A percentile compares a stretch with the other conserved stretches of the same genome.
These are phyloP conservation scores for Metschnikowia vanudenii DNA, from an alignment of 805 yeast species.

Conservation along the genomic window DNA sequence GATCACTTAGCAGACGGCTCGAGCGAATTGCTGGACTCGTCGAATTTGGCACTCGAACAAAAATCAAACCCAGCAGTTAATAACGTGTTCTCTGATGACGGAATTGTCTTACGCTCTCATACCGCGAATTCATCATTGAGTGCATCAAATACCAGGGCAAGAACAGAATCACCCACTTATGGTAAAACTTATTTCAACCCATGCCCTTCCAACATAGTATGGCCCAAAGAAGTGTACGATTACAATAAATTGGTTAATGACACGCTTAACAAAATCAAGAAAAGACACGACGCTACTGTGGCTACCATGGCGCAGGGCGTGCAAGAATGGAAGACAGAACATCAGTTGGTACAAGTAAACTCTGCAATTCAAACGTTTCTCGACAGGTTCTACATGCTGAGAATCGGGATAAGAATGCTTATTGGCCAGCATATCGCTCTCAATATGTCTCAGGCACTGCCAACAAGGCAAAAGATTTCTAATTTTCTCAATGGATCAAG, in stretches of 20 bases:
- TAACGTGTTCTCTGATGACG: slow-evolving; percentile 51
- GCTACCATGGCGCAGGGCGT: slow-evolving; percentile 92
- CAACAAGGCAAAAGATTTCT: slow-evolving; percentile 37
- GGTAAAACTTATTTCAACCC: slow-evolving; percentile 51
- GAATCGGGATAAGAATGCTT: slow-evolving; percentile 90
- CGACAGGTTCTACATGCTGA: slow-evolving; percentile 84
- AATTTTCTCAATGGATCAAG: slow-evolving; percentile 35
- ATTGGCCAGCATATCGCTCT: slow-evolving; percentile 93
- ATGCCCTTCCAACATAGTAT: slow-evolving; percentile 53
- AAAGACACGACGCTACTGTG: slow-evolving; percentile 88
- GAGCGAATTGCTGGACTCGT: slow-evolving; percentile 12
- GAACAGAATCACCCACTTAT: slow-evolving; percentile 36
- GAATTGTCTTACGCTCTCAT: slow-evolving; percentile 38
- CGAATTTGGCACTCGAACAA: slow-evolving; percentile 32
- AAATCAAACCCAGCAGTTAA: slow-evolving; percentile 36
- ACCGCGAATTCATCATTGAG: slow-evolving; percentile 13
- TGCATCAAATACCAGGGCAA: slow-evolving; percentile 7
- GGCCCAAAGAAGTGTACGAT: slow-evolving; percentile 73
- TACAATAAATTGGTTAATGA: slow-evolving; percentile 69
- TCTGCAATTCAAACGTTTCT: slow-evolving; percentile 75
- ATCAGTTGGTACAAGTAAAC: slow-evolving; percentile 53
- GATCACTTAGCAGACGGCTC: slow-evolving; percentile 6
- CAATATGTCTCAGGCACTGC: slow-evolving; percentile 58
- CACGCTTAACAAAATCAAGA: slow-evolving; percentile 67
- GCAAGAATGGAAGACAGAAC: slow-evolving; percentile 74